Conservation (phyloP, 495 filamentous ascomycete species). For the Podospora bellae-mahoneyi region DNA sequence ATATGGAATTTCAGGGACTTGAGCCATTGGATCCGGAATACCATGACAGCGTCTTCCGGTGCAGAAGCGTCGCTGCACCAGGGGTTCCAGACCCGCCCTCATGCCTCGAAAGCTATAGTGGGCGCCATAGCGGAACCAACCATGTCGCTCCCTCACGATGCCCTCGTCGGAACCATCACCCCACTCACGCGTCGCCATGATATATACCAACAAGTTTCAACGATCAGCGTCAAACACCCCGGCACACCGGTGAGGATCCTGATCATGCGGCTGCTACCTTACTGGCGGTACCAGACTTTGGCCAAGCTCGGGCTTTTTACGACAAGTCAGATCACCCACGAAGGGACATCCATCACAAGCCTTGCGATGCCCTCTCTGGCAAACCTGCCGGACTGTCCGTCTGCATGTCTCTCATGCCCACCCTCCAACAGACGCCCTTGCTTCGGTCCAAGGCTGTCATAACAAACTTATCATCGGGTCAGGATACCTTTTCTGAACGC, state of each 20-base stretch:
- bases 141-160: not conserved
- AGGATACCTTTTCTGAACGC: not conserved
- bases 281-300: not conserved
- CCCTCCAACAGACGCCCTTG: not conserved
- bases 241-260: not conserved
- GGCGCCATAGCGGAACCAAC: not conserved
- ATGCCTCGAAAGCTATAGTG: not conserved
- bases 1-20: conserved; percentile 8
- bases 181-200: not conserved
- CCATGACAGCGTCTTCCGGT: conserved; percentile 3
- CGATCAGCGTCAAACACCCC: not conserved
- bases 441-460: not conserved
- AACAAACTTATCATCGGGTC: not conserved
- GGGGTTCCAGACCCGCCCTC: not conserved
- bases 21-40: conserved; percentile 8
- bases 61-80: not conserved
- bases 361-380: not conserved
- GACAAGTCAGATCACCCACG: not conserved
- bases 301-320: not conserved
- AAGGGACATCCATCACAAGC: not conserved
- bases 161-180: not conserved
- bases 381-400: not conserved
- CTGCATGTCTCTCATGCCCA: not conserved
- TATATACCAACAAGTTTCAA: not conserved
- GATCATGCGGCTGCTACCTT: not conserved